Evolutionary conservation across 2,329 filamentous ascomycete species (phyloP).

Genomic region (Xylariaceae sp.): DNA sequence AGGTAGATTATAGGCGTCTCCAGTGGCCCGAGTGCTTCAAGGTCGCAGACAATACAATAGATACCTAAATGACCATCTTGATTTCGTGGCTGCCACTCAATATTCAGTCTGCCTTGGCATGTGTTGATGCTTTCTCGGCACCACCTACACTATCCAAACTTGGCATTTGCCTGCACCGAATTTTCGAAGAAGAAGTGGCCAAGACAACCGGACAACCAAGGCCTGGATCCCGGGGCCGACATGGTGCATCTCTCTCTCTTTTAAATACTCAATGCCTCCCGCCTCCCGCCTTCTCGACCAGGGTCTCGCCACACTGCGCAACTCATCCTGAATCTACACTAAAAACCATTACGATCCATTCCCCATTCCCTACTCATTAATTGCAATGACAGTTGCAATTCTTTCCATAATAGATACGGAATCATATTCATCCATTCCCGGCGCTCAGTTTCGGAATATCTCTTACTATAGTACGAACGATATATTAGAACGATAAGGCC

Average conservation of each 20-base stretch:
- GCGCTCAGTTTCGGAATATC: too few relatives aligned
- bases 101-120: background rate
- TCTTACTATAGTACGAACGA: too few relatives aligned
- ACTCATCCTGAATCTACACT: too few relatives aligned
- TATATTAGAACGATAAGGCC: background rate
- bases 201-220: constrained; percentile 14
- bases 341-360: too few relatives aligned
- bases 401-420: too few relatives aligned
- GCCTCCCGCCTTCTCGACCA: constrained; percentile 1
- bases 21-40: background rate
- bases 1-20: too few relatives aligned
- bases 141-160: background rate
- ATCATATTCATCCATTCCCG: too few relatives aligned
- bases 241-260: constrained; percentile 1
- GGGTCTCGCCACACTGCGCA: background rate
- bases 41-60: background rate
- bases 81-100: background rate
- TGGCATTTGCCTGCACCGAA: constrained; percentile 26
- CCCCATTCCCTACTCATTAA: too few relatives aligned
- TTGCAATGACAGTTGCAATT: too few relatives aligned
- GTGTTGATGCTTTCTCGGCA: constrained; percentile 1
- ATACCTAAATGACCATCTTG: background rate
- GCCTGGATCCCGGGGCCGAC: background rate
- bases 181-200: constrained; percentile 27
- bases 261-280: constrained; percentile 15